Evolutionary conservation across 176 grass and related monocot species (phyloP).

Genomic region (Metroxylon sagu): DNA sequence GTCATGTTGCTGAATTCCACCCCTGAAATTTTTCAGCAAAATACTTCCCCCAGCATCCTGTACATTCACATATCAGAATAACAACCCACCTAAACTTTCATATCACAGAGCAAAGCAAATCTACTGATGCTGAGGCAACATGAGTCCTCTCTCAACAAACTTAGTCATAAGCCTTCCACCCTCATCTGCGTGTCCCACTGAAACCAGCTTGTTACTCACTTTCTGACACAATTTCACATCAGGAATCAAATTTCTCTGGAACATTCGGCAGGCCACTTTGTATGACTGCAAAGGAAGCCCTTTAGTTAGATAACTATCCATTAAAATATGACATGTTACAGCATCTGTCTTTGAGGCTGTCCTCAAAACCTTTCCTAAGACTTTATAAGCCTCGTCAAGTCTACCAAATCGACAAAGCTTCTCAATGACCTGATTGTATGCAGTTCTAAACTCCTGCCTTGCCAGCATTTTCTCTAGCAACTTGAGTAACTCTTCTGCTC

Average conservation of each 20-base stretch:
- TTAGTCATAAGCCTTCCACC: conserved; percentile 56
- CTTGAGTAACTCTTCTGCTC: conserved; percentile 60
- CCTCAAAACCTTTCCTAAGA: conserved; percentile 68
- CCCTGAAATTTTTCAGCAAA: too few relatives aligned
- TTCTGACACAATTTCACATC: conserved; percentile 64
- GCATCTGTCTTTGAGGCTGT: conserved; percentile 73
- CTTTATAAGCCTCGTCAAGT: conserved; percentile 57
- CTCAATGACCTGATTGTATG: conserved; percentile 84
- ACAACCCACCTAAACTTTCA: too few relatives aligned
- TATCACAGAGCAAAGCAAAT: conserved; percentile 25
- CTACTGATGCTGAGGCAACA: conserved; percentile 27
- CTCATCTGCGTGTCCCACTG: conserved; percentile 28
- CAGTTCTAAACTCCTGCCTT: conserved; percentile 46
- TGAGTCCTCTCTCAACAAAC: conserved; percentile 76
- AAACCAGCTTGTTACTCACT: conserved; percentile 38
- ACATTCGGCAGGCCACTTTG: conserved; percentile 75
- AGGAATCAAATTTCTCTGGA: conserved; percentile 67
- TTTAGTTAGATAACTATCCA: conserved; percentile 59
- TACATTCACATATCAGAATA: too few relatives aligned
- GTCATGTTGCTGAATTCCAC: too few relatives aligned
- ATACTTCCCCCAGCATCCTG: too few relatives aligned
- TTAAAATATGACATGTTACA: conserved; percentile 67
- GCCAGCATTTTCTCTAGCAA: conserved; percentile 73
- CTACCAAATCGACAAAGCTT: conserved; percentile 74
- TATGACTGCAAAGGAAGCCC: conserved; percentile 49